phyloP scores from a whole-genome alignment of 2,329 filamentous ascomycete species.

The Tolypocladium inflatum region DNA sequence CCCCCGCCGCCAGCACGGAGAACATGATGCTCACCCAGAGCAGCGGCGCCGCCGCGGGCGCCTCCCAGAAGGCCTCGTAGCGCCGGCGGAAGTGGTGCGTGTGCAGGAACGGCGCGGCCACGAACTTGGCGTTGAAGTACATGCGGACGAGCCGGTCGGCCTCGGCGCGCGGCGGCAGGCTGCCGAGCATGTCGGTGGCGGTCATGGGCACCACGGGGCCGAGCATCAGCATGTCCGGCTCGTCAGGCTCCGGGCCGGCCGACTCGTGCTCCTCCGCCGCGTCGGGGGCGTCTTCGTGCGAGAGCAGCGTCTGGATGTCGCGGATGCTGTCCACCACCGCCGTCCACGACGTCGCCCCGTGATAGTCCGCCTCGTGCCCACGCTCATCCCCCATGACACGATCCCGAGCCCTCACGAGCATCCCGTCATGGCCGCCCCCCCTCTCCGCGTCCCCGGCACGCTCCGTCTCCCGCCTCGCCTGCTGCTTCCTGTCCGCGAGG shows the following conservation, averaged over 20 bases:
- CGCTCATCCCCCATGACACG: background rate
- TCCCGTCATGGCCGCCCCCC: background rate
- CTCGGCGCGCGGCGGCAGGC: slow-evolving; percentile 25
- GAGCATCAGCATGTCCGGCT: slow-evolving; percentile 24
- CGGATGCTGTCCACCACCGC: slow-evolving; percentile 32
- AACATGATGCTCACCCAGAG: slow-evolving; percentile 43
- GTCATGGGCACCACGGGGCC: slow-evolving; percentile 16
- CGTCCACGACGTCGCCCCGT: slow-evolving; percentile 30
- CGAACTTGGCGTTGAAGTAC: slow-evolving; percentile 30
- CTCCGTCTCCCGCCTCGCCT: background rate
- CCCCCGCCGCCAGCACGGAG: slow-evolving; percentile 33
- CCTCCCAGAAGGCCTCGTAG: slow-evolving; percentile 37
- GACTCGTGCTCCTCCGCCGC: slow-evolving; percentile 5
- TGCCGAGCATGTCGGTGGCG: slow-evolving; percentile 19
- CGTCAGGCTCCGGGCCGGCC: slow-evolving; percentile 2
- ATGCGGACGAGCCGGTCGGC: slow-evolving; percentile 24
- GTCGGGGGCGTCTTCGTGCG: slow-evolving; percentile 9
- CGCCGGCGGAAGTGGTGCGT: slow-evolving; percentile 35
- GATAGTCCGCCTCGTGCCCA: slow-evolving; percentile 15
- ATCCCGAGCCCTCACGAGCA: no score
- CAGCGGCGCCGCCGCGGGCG: slow-evolving; percentile 27
- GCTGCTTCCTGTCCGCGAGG: slow-evolving; percentile 13
- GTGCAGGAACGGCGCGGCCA: slow-evolving; percentile 28
- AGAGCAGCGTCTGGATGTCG: slow-evolving; percentile 28
- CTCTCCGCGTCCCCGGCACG: slow-evolving; percentile 1